Evolutionary conservation across 2,329 filamentous ascomycete species (phyloP).

Genomic region (Colletotrichum cereale): DNA sequence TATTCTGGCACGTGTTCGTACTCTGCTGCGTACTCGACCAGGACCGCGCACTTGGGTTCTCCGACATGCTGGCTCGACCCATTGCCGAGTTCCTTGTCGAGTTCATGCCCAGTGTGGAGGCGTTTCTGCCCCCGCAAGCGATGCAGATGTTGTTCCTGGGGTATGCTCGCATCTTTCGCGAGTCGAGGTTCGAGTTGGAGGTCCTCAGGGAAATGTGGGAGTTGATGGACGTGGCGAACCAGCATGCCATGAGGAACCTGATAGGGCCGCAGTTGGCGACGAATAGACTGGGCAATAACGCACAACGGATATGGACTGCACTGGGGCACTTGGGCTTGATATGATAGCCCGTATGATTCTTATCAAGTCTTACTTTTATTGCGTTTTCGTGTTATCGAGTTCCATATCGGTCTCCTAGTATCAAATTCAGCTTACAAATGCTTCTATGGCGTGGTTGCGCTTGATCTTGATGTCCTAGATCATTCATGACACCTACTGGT

Average conservation of each 20-base stretch:
- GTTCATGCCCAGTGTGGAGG: slow-evolving; percentile 41
- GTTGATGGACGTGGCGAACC: slow-evolving; percentile 29
- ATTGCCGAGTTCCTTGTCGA: slow-evolving; percentile 45
- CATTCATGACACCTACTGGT: neutral
- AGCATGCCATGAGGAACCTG: slow-evolving; percentile 8
- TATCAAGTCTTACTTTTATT: accelerated
- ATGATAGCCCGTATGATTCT: neutral
- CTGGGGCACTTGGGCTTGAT: slow-evolving; percentile 36
- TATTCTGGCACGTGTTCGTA: slow-evolving; percentile 39
- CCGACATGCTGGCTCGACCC: slow-evolving; percentile 43
- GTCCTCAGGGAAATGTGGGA: slow-evolving; percentile 38
- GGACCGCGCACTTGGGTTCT: slow-evolving; percentile 46
- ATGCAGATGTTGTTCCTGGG: slow-evolving; percentile 35
- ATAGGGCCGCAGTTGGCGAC: slow-evolving; percentile 32
- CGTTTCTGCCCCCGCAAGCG: slow-evolving; percentile 18
- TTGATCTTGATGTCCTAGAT: neutral
- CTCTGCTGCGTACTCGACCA: slow-evolving; percentile 48
- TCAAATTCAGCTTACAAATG: neutral
- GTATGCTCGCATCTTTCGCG: slow-evolving; percentile 34
- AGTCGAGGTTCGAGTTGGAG: slow-evolving; percentile 23
- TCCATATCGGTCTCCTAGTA: neutral
- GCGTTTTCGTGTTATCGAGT: neutral
- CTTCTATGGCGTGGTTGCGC: neutral
- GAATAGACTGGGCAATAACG: slow-evolving; percentile 29
- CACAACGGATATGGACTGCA: slow-evolving; percentile 30